Conservation (phyloP, 306 rosid genomes). For the Quillaja saponaria region DNA sequence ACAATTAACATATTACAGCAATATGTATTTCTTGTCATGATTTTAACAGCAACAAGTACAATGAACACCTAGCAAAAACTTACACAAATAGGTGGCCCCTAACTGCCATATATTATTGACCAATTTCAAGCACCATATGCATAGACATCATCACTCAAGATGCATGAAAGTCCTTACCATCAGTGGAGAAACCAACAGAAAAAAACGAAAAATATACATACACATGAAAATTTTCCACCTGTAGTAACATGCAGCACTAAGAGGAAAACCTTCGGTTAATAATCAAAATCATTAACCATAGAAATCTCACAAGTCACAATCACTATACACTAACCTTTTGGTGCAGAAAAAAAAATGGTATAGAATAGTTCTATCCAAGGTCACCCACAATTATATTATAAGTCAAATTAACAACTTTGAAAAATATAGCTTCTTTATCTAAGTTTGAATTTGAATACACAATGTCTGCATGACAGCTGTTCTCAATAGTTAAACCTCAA, state of each 20-base stretch:
- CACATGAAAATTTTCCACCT: too few species aligned
- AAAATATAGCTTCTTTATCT: conserved; percentile 25
- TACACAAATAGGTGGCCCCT: background rate
- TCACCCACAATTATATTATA: background rate
- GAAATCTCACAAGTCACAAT: background rate
- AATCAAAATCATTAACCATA: too few species aligned
- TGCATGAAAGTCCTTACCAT: background rate
- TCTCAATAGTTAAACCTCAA: background rate
- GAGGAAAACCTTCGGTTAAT: background rate
- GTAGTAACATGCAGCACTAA: background rate
- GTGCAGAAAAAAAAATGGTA: background rate
- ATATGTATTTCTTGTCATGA: background rate
- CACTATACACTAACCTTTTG: background rate
- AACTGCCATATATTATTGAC: conserved; percentile 14
- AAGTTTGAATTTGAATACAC: conserved; percentile 20
- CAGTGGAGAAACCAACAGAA: too few species aligned
- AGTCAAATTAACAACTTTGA: conserved; percentile 4
- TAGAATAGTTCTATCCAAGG: conserved; percentile 1
- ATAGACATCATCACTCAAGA: background rate
- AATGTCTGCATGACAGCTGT: background rate
- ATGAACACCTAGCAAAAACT: background rate
- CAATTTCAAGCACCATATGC: conserved; percentile 12
- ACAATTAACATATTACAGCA: conserved; percentile 5
- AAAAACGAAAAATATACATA: too few species aligned
- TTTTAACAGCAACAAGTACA: conserved; percentile 1